Evolutionary conservation across 2,329 filamentous ascomycete genomes (phyloP).

Genomic region (Beauveria medogensis): DNA sequence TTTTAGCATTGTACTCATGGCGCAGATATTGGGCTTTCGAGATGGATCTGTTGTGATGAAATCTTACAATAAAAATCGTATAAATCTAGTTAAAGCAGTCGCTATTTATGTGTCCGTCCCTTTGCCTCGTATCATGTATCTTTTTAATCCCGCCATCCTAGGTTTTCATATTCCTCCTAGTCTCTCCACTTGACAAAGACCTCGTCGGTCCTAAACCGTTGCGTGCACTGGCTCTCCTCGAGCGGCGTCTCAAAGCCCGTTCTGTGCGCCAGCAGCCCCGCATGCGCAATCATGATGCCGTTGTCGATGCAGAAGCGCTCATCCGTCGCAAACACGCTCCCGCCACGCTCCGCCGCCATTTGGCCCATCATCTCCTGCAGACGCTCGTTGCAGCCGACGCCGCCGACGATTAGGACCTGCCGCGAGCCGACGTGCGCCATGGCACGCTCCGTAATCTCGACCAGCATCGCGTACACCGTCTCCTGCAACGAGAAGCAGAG

Average conservation of each 20-base stretch:
- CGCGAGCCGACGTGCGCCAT: conserved; percentile 94
- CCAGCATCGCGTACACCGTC: conserved; percentile 92
- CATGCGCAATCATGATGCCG: conserved; percentile 99
- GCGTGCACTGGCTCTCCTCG: conserved; percentile 76
- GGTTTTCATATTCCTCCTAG: conserved; percentile 20
- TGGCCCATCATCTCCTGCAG: conserved; percentile 97
- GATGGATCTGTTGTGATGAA: not conserved
- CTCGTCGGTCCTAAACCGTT: conserved; percentile 75
- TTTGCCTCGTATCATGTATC: not conserved
- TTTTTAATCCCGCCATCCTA: not conserved
- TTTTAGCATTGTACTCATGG: conserved; percentile 2
- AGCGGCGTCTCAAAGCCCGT: conserved; percentile 71
- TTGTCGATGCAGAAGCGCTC: conserved; percentile 99
- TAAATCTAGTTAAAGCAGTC: not conserved
- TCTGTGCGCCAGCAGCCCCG: conserved; percentile 76
- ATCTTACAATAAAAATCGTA: not conserved
- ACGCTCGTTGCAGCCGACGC: conserved; percentile 90
- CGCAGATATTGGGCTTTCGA: conserved; percentile 3
- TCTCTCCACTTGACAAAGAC: conserved; percentile 74
- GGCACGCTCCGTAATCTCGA: conserved; percentile 95
- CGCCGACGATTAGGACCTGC: conserved; percentile 91
- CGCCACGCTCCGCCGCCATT: conserved; percentile 84
- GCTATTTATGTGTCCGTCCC: not conserved
- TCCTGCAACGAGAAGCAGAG: conserved; percentile 94
- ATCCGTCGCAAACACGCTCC: conserved; percentile 88